Evolutionary conservation across 2,329 filamentous ascomycete species (phyloP), one percentile per base, ranked within the genome.

Genomic region (Juglanconis oblonga): DNA sequence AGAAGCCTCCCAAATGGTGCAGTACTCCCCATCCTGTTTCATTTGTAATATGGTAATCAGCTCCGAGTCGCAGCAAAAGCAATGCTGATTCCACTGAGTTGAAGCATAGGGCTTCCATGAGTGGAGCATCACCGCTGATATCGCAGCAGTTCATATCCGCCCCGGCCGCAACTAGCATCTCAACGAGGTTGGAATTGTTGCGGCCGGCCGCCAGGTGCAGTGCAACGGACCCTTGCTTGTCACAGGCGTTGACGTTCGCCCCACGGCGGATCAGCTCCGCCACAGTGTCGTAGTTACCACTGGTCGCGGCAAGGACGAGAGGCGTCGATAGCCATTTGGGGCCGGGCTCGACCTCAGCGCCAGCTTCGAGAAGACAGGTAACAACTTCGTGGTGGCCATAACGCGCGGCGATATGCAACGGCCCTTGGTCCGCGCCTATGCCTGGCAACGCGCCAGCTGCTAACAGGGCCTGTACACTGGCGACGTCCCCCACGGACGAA

Each of bases 311-410:
- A 17, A 42, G 38, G 38, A 42, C 38, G 10, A 42, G 38, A 14
- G 38, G 38, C 38, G 11, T 42, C 38, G 38, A 42, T 42, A 42
- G 38, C 38, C 38, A 42, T 42, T 42, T 42, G 38, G 38, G 38
- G 10, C 38, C 38, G 6, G 38, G 38, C 71, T 58, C 57, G 32
- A 64, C 62, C 38, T 61, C 57, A 2, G 62, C 59, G 11, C 64
- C 64, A 10, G 53, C 55, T 3, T 63, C 55, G 32, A 67, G 35
- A 31, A 66, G 45, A 58, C 40, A 51, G 48, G 13, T 9, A 10
- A 47, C n/a, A 8, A 47, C 44, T 8, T 47, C 44, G 17, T 24
- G n/a, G 44, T 47, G 44, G 10, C 24, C 24, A n/a, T 47, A 29
- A 10, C 44, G 14, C 17, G 44, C n/a, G 44, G 44, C 44, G n/a